phyloP scores from a whole-genome alignment of 2,329 filamentous ascomycete genomes.

The Chrysoporthe deuterocubensis region DNA sequence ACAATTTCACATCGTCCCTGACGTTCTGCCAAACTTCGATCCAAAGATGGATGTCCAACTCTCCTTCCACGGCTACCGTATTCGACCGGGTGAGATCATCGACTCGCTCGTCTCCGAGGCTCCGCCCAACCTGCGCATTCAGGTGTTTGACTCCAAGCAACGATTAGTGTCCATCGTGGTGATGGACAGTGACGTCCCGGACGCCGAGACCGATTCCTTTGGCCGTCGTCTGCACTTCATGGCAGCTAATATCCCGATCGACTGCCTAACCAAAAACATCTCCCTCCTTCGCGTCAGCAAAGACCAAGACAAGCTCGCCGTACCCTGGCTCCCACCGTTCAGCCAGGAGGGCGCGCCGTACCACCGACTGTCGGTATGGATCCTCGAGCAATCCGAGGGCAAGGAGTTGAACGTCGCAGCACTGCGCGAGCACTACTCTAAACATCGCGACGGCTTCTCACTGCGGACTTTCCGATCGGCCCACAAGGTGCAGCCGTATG shows the following conservation, averaged over 20 bases:
- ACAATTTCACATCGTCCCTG: slow-evolving; percentile 86
- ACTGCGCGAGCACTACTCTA: slow-evolving; percentile 56
- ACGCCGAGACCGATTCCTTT: slow-evolving; percentile 75
- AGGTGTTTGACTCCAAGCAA: slow-evolving; percentile 81
- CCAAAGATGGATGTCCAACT: slow-evolving; percentile 80
- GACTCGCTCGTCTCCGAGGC: slow-evolving; percentile 74
- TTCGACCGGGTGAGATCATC: slow-evolving; percentile 79
- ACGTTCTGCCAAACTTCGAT: slow-evolving; percentile 80
- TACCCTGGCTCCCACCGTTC: slow-evolving; percentile 84
- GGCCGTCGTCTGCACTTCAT: slow-evolving; percentile 85
- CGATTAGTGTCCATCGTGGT: slow-evolving; percentile 84
- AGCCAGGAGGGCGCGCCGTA: slow-evolving; percentile 90
- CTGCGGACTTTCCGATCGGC: slow-evolving; percentile 75
- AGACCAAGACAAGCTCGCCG: slow-evolving; percentile 66
- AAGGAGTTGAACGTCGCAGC: slow-evolving; percentile 60
- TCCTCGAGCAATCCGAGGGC: slow-evolving; percentile 77
- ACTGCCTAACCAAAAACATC: slow-evolving; percentile 31
- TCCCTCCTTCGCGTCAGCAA: slow-evolving; percentile 36
- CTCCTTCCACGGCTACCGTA: slow-evolving; percentile 72
- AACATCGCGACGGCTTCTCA: slow-evolving; percentile 68
- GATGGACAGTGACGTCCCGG: slow-evolving; percentile 88
- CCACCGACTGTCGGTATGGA: slow-evolving; percentile 82
- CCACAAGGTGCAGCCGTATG: slow-evolving; percentile 72
- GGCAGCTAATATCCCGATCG: slow-evolving; percentile 66
- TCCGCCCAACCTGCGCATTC: slow-evolving; percentile 76